These are phyloP conservation scores for Besnoitia besnoiti DNA, from an alignment of 169 alveolate species.

Conservation along the genomic window DNA sequence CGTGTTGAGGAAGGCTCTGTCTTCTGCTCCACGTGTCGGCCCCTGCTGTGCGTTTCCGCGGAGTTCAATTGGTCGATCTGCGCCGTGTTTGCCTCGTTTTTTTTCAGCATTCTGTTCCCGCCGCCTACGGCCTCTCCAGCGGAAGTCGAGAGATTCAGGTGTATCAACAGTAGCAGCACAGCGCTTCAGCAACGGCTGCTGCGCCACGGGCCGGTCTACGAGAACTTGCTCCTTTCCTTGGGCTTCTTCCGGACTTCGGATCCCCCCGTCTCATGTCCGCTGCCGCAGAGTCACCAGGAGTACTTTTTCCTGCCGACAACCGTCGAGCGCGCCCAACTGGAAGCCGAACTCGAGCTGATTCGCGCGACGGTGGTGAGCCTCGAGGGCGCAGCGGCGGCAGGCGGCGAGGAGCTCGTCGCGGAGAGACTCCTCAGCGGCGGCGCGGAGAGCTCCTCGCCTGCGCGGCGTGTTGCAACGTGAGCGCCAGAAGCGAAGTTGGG, in stretches of 20 bases:
- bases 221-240: background rate
- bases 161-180: conserved; percentile 23
- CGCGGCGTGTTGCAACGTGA: background rate
- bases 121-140: background rate
- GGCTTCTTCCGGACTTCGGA: background rate
- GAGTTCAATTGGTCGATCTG: too few relatives aligned
- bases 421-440: background rate
- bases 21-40: too few relatives aligned
- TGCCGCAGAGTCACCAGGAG: background rate
- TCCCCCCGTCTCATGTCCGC: background rate
- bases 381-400: background rate
- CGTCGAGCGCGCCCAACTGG: background rate
- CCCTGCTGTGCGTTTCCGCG: too few relatives aligned
- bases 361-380: background rate
- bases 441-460: background rate
- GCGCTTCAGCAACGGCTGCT: conserved; percentile 38
- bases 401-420: background rate
- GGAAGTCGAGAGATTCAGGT: background rate
- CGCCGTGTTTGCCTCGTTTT: too few relatives aligned
- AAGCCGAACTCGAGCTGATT: background rate
- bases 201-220: conserved; percentile 32
- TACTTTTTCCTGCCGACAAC: background rate
- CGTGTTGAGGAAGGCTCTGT: too few relatives aligned
- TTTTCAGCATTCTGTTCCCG: background rate
- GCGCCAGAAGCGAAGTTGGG: too few relatives aligned